A percentile compares a stretch with the other conserved stretches of the same genome.
phyloP scores from a whole-genome alignment of 2,329 filamentous ascomycete species.

The Elsinoe australis region DNA sequence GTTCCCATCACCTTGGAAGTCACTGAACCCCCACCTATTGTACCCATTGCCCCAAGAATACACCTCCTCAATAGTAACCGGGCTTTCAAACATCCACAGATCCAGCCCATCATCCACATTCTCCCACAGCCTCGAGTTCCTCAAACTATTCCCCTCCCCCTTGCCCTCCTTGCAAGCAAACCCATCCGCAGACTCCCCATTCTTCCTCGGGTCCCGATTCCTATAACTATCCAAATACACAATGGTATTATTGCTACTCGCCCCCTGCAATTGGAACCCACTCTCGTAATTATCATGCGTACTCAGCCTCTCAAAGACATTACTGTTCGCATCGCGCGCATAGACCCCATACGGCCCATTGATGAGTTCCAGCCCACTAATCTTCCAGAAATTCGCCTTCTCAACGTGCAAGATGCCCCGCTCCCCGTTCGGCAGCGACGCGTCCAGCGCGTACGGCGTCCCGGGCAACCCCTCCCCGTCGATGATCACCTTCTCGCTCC shows the following conservation, averaged over 20 bases:
- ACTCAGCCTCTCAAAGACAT: slow-evolving; percentile 32
- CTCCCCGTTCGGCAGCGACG: slow-evolving; percentile 35
- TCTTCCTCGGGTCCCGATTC: slow-evolving; percentile 38
- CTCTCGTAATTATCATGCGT: slow-evolving; percentile 37
- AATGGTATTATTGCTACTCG: slow-evolving; percentile 12
- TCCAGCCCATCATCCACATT: slow-evolving; percentile 47
- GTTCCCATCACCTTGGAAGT: slow-evolving; percentile 43
- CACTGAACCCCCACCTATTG: slow-evolving; percentile 39
- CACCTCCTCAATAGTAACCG: slow-evolving; percentile 39
- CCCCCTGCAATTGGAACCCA: slow-evolving; percentile 34
- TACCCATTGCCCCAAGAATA: slow-evolving; percentile 43
- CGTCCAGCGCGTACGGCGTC: slow-evolving; percentile 38
- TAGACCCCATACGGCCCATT: slow-evolving; percentile 37
- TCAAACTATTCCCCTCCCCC: slow-evolving; percentile 41
- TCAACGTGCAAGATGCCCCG: slow-evolving; percentile 44
- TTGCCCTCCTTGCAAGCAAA: slow-evolving; percentile 43
- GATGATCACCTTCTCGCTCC: slow-evolving; percentile 39
- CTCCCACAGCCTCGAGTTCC: slow-evolving; percentile 43
- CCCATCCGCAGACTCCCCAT: slow-evolving; percentile 46
- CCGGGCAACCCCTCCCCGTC: slow-evolving; percentile 38
- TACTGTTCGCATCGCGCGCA: slow-evolving; percentile 30
- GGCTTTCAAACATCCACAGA: slow-evolving; percentile 38
- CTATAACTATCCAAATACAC: slow-evolving; percentile 11
- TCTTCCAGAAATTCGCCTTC: slow-evolving; percentile 40
- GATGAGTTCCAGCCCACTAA: slow-evolving; percentile 36